Conservation (phyloP, 345 rosid species). For the Eucalyptus decipiens region DNA sequence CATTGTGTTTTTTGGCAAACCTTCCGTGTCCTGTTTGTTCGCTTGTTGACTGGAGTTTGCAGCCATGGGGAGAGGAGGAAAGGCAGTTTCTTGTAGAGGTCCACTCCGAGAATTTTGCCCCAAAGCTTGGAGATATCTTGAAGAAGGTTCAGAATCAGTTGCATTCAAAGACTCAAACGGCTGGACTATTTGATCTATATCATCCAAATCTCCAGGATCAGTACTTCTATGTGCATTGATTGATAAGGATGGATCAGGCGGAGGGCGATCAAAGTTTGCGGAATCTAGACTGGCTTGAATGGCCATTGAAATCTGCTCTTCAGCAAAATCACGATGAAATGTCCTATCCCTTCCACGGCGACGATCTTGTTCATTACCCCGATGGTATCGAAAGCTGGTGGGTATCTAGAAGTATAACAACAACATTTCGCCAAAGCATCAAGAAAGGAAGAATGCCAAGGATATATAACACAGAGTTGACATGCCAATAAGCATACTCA, state of each 20-base stretch:
- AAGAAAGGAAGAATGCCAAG: neutral
- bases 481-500: neutral
- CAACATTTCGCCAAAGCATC: neutral
- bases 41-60: constrained; percentile 31
- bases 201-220: constrained; percentile 22
- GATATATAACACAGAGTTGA: neutral
- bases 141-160: constrained; percentile 37
- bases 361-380: constrained; percentile 46
- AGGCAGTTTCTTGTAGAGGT: constrained; percentile 63
- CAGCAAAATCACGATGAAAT: constrained; percentile 60
- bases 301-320: constrained; percentile 41
- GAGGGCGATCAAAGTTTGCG: constrained; percentile 11
- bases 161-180: constrained; percentile 42
- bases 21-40: constrained; percentile 32
- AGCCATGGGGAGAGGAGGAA: constrained; percentile 68
- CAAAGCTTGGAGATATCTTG: constrained; percentile 82
- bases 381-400: constrained; percentile 73
- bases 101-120: constrained; percentile 44
- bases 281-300: constrained; percentile 50
- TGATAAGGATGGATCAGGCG: constrained; percentile 24
- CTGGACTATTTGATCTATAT: constrained; percentile 44
- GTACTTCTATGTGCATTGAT: constrained; percentile 24
- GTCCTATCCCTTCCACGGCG: constrained; percentile 69
- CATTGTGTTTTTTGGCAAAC: constrained; percentile 41
- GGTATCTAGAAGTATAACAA: constrained; percentile 46